A percentile compares a stretch with the other conserved stretches of the same genome.
Conservation (phyloP, 1,284 basidiomycete species). For the Cryptococcus wingfieldii region DNA sequence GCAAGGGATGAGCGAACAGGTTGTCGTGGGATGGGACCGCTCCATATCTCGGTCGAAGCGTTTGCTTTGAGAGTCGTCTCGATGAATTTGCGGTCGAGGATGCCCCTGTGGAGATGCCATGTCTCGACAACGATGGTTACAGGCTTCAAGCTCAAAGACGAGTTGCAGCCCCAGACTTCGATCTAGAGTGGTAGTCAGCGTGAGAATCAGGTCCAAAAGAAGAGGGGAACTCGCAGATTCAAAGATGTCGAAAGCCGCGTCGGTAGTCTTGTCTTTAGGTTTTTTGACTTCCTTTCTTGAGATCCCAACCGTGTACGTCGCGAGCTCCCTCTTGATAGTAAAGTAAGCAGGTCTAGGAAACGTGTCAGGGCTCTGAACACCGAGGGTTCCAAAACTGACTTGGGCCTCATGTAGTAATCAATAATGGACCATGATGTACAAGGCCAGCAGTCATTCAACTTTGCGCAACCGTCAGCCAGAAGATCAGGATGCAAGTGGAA, state of each 20-base stretch:
- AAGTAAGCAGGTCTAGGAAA: conserved; percentile 68
- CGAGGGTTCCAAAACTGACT: conserved; percentile 18
- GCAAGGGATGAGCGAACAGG: conserved; percentile 61
- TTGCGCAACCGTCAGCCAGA: conserved; percentile 1
- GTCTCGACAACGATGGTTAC: conserved; percentile 63
- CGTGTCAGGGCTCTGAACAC: neutral
- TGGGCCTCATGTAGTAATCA: conserved; percentile 66
- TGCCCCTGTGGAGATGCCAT: conserved; percentile 56
- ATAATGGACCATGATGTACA: conserved; percentile 72
- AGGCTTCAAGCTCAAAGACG: conserved; percentile 58
- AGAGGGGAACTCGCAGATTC: conserved; percentile 29
- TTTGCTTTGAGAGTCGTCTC: conserved; percentile 63
- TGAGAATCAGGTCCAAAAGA: neutral
- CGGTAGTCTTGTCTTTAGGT: conserved; percentile 58
- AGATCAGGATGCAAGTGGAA: neutral
- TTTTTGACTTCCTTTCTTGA: conserved; percentile 65
- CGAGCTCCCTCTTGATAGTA: conserved; percentile 64
- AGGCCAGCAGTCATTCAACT: conserved; percentile 80
- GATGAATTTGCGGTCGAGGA: conserved; percentile 54
- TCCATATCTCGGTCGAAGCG: conserved; percentile 75
- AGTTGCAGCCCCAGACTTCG: conserved; percentile 81
- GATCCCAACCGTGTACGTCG: conserved; percentile 66
- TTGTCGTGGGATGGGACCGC: conserved; percentile 63
- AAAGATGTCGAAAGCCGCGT: conserved; percentile 63
- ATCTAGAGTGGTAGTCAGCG: conserved; percentile 49